Percentiles rank a stretch among this genome's conserved stretches.
Conservation (phyloP, 805 yeast species). For the Saccharomycopsis guyanensis region DNA sequence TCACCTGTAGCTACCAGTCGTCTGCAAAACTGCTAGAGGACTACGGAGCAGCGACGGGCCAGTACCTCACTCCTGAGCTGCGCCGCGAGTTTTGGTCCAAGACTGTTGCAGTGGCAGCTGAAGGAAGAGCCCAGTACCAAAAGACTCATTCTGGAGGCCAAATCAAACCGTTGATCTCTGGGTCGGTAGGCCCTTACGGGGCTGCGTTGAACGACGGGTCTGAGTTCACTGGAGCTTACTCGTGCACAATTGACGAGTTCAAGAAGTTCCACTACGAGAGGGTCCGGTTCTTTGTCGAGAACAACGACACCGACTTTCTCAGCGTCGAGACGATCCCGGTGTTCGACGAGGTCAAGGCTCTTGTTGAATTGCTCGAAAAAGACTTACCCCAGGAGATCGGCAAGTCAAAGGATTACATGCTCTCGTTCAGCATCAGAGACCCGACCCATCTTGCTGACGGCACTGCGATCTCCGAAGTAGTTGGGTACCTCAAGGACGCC, state of each 20-base stretch:
- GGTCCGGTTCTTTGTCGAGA: constrained; percentile 32
- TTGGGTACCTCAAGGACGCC: constrained; percentile 15
- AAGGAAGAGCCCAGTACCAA: constrained; percentile 18
- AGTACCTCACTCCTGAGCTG: constrained; percentile 20
- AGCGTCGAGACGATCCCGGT: constrained; percentile 72
- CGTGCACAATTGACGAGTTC: constrained; percentile 29
- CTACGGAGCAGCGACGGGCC: constrained; percentile 21
- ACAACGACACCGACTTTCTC: constrained; percentile 43
- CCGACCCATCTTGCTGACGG: constrained; percentile 42
- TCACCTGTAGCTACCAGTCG: constrained; percentile 57
- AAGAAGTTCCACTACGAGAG: constrained; percentile 44
- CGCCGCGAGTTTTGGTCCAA: constrained; percentile 22
- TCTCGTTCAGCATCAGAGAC: constrained; percentile 36
- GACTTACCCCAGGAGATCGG: constrained; percentile 30
- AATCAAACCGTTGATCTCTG: constrained; percentile 36
- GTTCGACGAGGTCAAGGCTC: constrained; percentile 44
- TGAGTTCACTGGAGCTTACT: constrained; percentile 68
- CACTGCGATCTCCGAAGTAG: constrained; percentile 32
- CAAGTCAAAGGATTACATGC: constrained; percentile 17
- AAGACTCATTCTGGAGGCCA: not conserved
- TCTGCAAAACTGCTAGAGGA: constrained; percentile 35
- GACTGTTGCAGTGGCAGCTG: constrained; percentile 24
- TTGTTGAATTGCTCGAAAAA: constrained; percentile 35
- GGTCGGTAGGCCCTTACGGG: constrained; percentile 74
- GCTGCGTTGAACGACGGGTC: constrained; percentile 60